A percentile compares a stretch with the other conserved stretches of the same genome.
Evolutionary conservation across 2,329 filamentous ascomycete genomes (phyloP).

Genomic region (Aspergillus texensis): DNA sequence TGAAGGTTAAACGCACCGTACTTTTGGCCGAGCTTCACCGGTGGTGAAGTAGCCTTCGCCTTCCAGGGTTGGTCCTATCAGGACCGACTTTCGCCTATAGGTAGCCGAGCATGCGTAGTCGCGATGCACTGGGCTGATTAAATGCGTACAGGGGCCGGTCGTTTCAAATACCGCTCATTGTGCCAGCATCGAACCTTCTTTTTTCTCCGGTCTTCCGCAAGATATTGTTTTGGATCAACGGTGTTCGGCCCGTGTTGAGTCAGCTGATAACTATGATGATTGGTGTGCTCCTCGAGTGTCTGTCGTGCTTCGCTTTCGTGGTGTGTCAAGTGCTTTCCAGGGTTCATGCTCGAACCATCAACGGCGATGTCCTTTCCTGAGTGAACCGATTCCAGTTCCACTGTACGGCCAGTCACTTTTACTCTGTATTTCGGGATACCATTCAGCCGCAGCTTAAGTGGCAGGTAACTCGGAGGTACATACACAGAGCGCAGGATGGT

Average conservation of each 20-base stretch:
- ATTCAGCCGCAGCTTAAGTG: constrained; percentile 4
- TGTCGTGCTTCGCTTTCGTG: background rate
- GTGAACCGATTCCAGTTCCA: background rate
- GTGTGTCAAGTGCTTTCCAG: background rate
- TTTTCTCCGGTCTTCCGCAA: background rate
- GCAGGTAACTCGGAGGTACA: background rate
- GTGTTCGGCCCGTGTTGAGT: background rate
- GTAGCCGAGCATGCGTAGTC: background rate
- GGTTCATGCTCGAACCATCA: background rate
- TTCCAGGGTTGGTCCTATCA: background rate
- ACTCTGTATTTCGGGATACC: background rate
- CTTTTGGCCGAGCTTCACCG: background rate
- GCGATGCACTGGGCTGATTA: background rate
- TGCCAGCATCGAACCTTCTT: background rate
- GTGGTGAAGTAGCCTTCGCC: background rate
- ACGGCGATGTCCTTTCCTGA: background rate
- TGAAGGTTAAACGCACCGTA: background rate
- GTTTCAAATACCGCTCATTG: background rate
- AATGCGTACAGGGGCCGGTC: background rate
- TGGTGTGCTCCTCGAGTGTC: background rate
- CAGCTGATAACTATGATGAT: background rate
- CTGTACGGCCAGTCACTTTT: background rate
- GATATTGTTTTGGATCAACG: background rate
- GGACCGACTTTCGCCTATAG: background rate
- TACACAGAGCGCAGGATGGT: background rate